Base-by-base conservation (phyloP, 2,329 filamentous ascomycete genomes). In the Botrytis pseudocinerea region DNA sequence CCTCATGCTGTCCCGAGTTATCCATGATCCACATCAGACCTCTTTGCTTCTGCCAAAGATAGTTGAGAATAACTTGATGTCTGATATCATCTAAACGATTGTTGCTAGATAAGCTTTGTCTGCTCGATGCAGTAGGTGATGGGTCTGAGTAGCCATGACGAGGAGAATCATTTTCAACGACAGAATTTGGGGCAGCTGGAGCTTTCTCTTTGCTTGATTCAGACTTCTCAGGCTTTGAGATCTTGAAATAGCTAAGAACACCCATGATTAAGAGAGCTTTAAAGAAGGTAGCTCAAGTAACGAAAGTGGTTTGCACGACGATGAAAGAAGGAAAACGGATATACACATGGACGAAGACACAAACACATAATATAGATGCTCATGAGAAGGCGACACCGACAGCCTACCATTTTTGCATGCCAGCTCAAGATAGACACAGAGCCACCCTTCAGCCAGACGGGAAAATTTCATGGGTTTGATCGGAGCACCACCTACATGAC, bases 21-120 rank as follows among this genome's bases (percentile, higher is more conserved):
- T 93, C 90, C 46, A 88, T 88, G 28, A 94, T 89, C 92, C 92
- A 94, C 57, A 93, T 85, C 75, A 89, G 87, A 20, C 88, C 87
- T 79, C 91, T 93, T 82, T 94, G 92, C 80, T 94, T 91, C 81
- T 94, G 92, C 82, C 93, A 93, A 46, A 95, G 85, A 81, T 93
- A 93, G 82, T 93, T 94, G 73, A 93, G 91, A 91, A 94, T 94
- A 75, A 94, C 91, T 81, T 94, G 92, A 79, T 93, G 90, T 82
- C 92, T 93, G 82, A 93, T 92, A 75, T 93, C 91, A 75, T 93
- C 91, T 25, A 92, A 72, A 44, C 70, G 70, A 68, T 72, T 72
- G 40, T 72, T 72, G 70, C 70, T 68, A 28, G 22, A 40, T 38
- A 72, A 22, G 51, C 70, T 72, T 32, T 68, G 62, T 46, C 70